phyloP scores from a whole-genome alignment of 768 basidiomycete species.

The Mycena polygramma region DNA sequence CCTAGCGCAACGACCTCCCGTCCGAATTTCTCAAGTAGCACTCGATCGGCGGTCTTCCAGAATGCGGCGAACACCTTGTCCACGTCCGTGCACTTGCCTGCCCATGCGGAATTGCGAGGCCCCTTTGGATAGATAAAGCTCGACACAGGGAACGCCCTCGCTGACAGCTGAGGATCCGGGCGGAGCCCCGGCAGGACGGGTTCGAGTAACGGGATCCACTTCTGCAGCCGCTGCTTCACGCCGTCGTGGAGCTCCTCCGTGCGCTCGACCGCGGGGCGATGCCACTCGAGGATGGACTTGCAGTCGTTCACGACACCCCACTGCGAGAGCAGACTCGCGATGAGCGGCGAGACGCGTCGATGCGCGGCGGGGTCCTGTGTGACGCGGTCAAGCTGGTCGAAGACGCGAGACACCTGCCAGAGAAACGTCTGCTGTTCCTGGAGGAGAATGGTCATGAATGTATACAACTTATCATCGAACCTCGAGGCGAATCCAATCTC shows the following conservation, averaged over 20 bases:
- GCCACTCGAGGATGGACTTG: constrained; percentile 22
- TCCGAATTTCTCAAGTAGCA: constrained; percentile 5
- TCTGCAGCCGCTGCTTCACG: constrained; percentile 11
- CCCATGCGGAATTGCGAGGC: constrained; percentile 18
- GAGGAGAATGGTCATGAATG: constrained; percentile 16
- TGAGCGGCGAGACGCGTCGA: constrained; percentile 21
- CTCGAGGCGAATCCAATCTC: background rate
- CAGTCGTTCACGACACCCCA: constrained; percentile 26
- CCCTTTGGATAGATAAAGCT: constrained; percentile 25
- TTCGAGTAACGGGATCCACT: background rate
- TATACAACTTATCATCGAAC: constrained; percentile 10
- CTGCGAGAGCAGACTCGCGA: constrained; percentile 21
- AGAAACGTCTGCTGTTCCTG: constrained; percentile 16
- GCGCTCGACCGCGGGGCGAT: constrained; percentile 21
- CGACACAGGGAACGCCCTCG: constrained; percentile 8
- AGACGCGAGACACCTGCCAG: constrained; percentile 19
- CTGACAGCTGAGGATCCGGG: background rate
- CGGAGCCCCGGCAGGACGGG: background rate
- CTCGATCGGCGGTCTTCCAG: constrained; percentile 23
- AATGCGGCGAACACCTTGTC: constrained; percentile 13
- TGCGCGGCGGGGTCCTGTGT: constrained; percentile 10
- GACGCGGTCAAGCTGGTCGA: constrained; percentile 30
- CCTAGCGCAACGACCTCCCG: constrained; percentile 13
- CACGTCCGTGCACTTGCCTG: background rate
- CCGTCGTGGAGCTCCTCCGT: background rate